These are phyloP conservation scores for Aegilops bicornis DNA, from an alignment of 176 grass and related monocot genomes.

Conservation along the genomic window DNA sequence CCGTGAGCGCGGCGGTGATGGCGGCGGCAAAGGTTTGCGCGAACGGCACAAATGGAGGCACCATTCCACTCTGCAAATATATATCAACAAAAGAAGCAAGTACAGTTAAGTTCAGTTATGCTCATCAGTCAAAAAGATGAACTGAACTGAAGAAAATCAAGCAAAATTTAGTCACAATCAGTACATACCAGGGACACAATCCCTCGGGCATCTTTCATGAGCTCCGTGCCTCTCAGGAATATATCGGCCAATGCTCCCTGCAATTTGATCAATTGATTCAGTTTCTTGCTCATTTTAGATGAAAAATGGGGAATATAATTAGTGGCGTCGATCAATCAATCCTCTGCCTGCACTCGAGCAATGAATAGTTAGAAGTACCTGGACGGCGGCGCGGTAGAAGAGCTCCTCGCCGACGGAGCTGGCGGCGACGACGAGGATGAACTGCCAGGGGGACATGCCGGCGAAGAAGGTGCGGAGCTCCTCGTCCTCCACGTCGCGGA, in stretches of 20 bases:
- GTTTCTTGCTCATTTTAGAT: background rate
- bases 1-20: conserved; percentile 87
- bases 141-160: background rate
- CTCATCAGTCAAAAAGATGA: too few relatives aligned
- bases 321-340: background rate
- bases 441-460: conserved; percentile 98
- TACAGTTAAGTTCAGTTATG: background rate
- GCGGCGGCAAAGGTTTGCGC: conserved; percentile 94
- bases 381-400: conserved; percentile 87
- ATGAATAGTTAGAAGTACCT: conserved; percentile 39
- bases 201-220: conserved; percentile 86
- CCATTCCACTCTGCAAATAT: conserved; percentile 62
- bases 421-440: conserved; percentile 79
- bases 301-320: too few relatives aligned
- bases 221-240: conserved; percentile 80
- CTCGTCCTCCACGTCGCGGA: conserved; percentile 95
- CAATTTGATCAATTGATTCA: background rate
- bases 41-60: conserved; percentile 86
- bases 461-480: conserved; percentile 97
- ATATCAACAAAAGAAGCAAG: background rate
- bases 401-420: conserved; percentile 92
- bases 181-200: conserved; percentile 69
- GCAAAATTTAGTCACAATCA: background rate
- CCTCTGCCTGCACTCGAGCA: background rate
- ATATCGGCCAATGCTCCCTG: conserved; percentile 84